Conservation (phyloP, 2,329 filamentous ascomycete species). For the Pleomassaria siparia region DNA sequence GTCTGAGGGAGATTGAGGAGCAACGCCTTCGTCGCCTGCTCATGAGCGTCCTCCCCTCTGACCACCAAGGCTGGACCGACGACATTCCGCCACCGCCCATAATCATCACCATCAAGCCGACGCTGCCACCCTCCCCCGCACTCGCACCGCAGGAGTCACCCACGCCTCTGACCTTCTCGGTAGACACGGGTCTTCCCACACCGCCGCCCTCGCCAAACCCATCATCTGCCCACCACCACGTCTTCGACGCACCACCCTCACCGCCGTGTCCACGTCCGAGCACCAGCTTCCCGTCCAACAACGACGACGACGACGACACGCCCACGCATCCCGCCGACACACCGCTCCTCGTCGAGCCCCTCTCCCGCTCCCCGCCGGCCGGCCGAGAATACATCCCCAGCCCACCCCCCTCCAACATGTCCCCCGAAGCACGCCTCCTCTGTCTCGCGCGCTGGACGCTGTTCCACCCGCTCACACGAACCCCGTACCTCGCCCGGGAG, state of each 20-base stretch:
- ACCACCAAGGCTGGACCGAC: constrained; percentile 15
- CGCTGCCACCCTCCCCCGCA: neutral
- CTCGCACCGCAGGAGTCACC: neutral
- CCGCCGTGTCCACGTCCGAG: no score
- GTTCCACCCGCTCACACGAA: constrained; percentile 16
- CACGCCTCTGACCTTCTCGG: neutral
- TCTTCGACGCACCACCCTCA: neutral
- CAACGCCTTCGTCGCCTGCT: constrained; percentile 16
- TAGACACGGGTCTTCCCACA: constrained; percentile 5
- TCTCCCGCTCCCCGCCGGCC: constrained; percentile 14
- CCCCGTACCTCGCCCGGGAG: constrained; percentile 12
- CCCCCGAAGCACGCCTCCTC: constrained; percentile 20
- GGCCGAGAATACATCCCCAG: constrained; percentile 7
- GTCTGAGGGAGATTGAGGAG: constrained; percentile 23
- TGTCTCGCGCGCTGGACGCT: constrained; percentile 32
- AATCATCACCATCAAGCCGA: constrained; percentile 5
- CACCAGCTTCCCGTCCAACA: neutral
- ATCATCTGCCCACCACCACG: neutral
- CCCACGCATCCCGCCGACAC: neutral
- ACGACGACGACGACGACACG: neutral
- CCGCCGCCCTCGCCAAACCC: constrained; percentile 9
- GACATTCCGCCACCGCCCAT: constrained; percentile 13
- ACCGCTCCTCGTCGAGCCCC: constrained; percentile 14
- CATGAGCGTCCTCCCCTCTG: constrained; percentile 18
- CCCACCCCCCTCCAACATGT: constrained; percentile 24